phyloP scores from a whole-genome alignment of 345 rosid species.

The Salix arbutifolia region DNA sequence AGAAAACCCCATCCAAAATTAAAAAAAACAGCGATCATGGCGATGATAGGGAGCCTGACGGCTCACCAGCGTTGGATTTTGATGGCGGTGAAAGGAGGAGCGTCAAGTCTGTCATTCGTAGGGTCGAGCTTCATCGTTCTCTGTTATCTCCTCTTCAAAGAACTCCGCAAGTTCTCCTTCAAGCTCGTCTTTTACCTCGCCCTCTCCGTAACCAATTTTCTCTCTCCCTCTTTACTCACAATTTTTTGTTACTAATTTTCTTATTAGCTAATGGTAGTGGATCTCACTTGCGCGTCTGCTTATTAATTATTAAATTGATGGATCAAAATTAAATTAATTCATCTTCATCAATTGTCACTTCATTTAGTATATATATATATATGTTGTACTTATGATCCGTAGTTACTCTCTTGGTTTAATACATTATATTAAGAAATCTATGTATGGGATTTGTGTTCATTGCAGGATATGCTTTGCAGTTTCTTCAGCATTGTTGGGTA shows the following conservation, averaged over 20 bases:
- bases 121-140: conserved; percentile 89
- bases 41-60: conserved; percentile 36
- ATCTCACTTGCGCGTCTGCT: too few species aligned
- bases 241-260: too few species aligned
- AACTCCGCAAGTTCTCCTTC: conserved; percentile 95
- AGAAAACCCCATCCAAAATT: not conserved
- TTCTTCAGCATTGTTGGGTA: conserved; percentile 92
- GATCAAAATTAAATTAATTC: not conserved
- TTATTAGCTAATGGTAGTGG: too few species aligned
- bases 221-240: not conserved
- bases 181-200: conserved; percentile 97
- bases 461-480: conserved; percentile 97
- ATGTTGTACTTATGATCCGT: too few species aligned
- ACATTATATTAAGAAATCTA: not conserved
- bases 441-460: not conserved
- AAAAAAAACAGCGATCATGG: not conserved
- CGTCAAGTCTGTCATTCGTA: conserved; percentile 73
- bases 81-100: conserved; percentile 59
- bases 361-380: not conserved
- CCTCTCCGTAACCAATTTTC: conserved; percentile 51
- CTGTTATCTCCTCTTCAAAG: conserved; percentile 85
- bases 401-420: not conserved
- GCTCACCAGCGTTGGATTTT: conserved; percentile 52
- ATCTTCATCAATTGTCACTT: not conserved
- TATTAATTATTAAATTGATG: too few species aligned